These are phyloP conservation scores for Fomitopsis palustris DNA, from an alignment of 1,284 basidiomycete genomes.

Conservation along the genomic window DNA sequence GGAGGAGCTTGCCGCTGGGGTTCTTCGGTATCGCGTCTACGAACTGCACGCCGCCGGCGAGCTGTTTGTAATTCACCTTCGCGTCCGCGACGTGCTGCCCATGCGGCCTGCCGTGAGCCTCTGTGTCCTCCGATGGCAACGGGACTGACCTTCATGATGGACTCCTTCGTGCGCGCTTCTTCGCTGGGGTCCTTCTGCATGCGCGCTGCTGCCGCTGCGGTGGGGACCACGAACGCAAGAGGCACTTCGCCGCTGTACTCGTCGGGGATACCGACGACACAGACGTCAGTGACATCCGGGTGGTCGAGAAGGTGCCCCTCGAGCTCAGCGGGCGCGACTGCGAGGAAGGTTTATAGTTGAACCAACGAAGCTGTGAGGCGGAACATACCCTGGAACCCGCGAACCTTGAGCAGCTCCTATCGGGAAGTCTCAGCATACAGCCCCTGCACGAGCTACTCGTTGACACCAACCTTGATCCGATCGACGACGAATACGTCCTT, in stretches of 20 bases:
- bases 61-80: constrained; percentile 22
- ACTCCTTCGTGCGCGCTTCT: constrained; percentile 9
- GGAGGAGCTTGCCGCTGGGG: constrained; percentile 24
- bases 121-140: too few species aligned
- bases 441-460: too few species aligned
- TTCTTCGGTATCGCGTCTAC: constrained; percentile 24
- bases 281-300: constrained; percentile 49
- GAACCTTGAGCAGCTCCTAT: constrained; percentile 20
- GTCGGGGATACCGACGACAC: constrained; percentile 71
- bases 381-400: constrained; percentile 19
- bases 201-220: constrained; percentile 14
- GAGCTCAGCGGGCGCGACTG: constrained; percentile 32
- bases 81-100: constrained; percentile 19
- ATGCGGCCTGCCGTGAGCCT: background rate
- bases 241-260: constrained; percentile 76
- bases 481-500: constrained; percentile 42
- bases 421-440: background rate
- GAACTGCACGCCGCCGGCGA: constrained; percentile 21
- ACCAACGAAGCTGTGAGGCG: background rate
- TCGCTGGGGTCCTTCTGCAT: constrained; percentile 8
- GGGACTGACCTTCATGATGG: constrained; percentile 39
- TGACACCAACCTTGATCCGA: constrained; percentile 35
- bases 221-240: constrained; percentile 20
- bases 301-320: constrained; percentile 64
- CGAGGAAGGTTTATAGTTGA: constrained; percentile 13